Conservation (phyloP, 2,329 filamentous ascomycete species). For the Westerdykella sp. region DNA sequence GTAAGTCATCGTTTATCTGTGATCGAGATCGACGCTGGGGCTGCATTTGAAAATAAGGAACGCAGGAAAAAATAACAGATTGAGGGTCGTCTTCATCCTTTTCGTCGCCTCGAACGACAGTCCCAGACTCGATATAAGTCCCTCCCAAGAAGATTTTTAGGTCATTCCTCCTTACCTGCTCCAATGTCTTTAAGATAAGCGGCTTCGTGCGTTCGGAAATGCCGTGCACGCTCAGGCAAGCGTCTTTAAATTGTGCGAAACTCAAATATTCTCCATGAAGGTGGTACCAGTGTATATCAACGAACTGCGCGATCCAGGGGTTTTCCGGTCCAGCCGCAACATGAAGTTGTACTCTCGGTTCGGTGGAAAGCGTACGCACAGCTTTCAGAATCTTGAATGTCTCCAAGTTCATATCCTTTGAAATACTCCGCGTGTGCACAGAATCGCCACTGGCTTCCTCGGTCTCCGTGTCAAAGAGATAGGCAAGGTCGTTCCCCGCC, state of each 20-base stretch:
- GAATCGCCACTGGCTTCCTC: no score
- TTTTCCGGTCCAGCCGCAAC: slow-evolving; percentile 14
- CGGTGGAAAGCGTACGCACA: slow-evolving; percentile 12
- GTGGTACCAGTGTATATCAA: slow-evolving; percentile 24
- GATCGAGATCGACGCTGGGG: slow-evolving; percentile 1
- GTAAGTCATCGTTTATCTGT: slow-evolving; percentile 7
- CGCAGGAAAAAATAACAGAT: slow-evolving; percentile 26
- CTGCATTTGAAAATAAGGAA: slow-evolving; percentile 23
- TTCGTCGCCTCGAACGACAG: slow-evolving; percentile 26
- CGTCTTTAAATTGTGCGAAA: slow-evolving; percentile 19
- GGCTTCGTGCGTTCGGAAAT: slow-evolving; percentile 12
- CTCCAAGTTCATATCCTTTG: slow-evolving; percentile 12
- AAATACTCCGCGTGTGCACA: no score
- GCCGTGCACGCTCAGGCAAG: slow-evolving; percentile 17
- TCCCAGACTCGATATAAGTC: slow-evolving; percentile 31
- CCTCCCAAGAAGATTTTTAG: slow-evolving; percentile 20
- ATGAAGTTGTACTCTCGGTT: no score
- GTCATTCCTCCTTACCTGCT: slow-evolving; percentile 21
- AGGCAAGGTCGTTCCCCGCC: no score
- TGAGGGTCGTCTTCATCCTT: slow-evolving; percentile 11
- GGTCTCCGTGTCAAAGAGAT: no score
- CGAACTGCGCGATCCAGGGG: slow-evolving; percentile 1
- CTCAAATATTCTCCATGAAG: slow-evolving; percentile 16
- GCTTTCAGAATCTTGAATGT: slow-evolving; percentile 22
- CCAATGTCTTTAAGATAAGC: slow-evolving; percentile 13